Percentiles rank a stretch among this genome's conserved stretches.
These are phyloP conservation scores for Pleurotus platypus DNA, from an alignment of 768 basidiomycete species.

Conservation along the genomic window DNA sequence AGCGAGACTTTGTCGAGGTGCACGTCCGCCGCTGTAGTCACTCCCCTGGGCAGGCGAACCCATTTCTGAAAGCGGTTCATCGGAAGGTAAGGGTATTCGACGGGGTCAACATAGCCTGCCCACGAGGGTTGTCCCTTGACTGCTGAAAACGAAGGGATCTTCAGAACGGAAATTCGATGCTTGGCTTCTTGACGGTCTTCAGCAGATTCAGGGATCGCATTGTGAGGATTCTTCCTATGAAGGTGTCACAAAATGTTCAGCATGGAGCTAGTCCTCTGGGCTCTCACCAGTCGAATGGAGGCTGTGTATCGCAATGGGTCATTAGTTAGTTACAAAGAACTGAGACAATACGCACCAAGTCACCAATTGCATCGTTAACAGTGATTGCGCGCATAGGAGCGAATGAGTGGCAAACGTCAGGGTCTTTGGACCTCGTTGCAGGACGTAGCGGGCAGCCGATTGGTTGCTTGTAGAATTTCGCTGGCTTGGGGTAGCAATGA, in stretches of 20 bases:
- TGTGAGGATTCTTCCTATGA: constrained; percentile 58
- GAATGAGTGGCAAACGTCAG: constrained; percentile 38
- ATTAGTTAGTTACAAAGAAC: constrained; percentile 6
- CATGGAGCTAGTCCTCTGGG: not conserved
- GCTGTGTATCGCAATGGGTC: constrained; percentile 30
- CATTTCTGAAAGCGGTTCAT: constrained; percentile 40
- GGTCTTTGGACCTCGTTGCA: constrained; percentile 38
- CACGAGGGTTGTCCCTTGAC: constrained; percentile 14
- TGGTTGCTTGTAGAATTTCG: constrained; percentile 35
- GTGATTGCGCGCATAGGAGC: constrained; percentile 61
- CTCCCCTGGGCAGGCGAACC: constrained; percentile 26
- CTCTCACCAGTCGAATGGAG: constrained; percentile 66
- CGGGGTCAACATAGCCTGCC: constrained; percentile 46
- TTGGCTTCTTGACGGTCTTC: constrained; percentile 28
- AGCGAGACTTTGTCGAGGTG: constrained; percentile 35
- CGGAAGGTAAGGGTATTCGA: constrained; percentile 40
- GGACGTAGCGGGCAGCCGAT: constrained; percentile 39
- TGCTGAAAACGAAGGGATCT: constrained; percentile 46
- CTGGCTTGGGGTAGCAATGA: constrained; percentile 40
- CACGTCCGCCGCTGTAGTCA: constrained; percentile 9
- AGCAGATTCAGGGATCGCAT: constrained; percentile 26
- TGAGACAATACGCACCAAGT: constrained; percentile 42
- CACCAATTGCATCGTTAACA: constrained; percentile 62
- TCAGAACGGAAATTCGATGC: constrained; percentile 29
- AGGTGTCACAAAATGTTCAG: not conserved